Base-by-base conservation (phyloP, 2,329 filamentous ascomycete species). In the Clarireedia monteithiana region DNA sequence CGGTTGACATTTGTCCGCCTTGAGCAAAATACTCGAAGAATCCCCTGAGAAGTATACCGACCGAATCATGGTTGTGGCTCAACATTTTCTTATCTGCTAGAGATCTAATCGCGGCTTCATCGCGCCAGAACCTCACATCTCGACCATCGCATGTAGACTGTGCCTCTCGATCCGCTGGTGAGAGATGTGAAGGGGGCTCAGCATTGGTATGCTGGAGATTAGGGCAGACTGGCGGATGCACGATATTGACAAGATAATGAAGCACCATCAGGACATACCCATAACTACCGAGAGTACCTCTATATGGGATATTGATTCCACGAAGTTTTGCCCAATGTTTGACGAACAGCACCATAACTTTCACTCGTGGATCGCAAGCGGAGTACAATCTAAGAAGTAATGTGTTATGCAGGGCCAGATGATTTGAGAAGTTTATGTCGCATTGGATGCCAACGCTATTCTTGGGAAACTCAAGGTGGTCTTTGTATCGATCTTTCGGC, bases 251-350 rank as follows among this genome's bases (percentile, higher is more conserved):
- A 27, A 96, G 80, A 67, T 92, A 96, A 71, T 96, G 91, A 15
- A 96, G 75, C 4, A 95, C 84, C 91, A 96, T 95, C 40, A 96
- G 74, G 5, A 94, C 89, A 70, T 92, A 96, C 50, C 91, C 91
- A 66, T 96, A 96, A 62, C 88, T 92, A 52, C 88, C 91, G 17
- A 96, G 75, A 0, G 90, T 95, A 44, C 91, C 91, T 39, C 85
- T 85, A 67, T 95, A 95, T 2, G 89, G 84, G 44, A 85, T 89
- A 71, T 96, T 96, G 72, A 96, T 91, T 60, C 84, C 87, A 48
- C 91, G 84, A 27, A 79, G 77, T 70, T 94, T 95, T 26, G 90
- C 89, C 91, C 91, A 96, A 60, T 89, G 81, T 71, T 96, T 96
- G 67, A 96, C 77, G 67, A 96, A 95, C 7, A 95, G 73, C 1